Base-by-base conservation (phyloP, 257 asterid species). In the Solanum ossicruentum region DNA sequence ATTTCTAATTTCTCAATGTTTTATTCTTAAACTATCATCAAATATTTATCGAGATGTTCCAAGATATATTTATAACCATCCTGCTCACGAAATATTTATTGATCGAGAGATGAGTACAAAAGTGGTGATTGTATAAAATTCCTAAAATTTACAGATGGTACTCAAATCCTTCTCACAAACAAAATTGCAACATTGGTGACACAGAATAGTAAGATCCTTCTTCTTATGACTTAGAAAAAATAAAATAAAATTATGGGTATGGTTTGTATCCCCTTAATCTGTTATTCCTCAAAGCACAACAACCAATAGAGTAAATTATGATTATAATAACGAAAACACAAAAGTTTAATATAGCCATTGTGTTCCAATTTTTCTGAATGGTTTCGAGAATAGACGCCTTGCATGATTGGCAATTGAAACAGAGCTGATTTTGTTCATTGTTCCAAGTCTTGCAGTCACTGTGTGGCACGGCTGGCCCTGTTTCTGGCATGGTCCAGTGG, bases 271-370 rank as follows among this genome's bases (percentile, higher is more conserved):
- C 75, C 32, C 69, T 83, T 69, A n/a, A 15, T 39, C 83, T 55
- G 84, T 88, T 92, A 87, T 88, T 90, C 60, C 91, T 89, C 9
- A 95, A 89, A 23, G 98, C 97, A 80, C 96, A 94, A 73, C 98
- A 93, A 12, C 97, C 98, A 26, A 89, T 47, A 0, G 94, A 88
- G 87, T 91, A 94, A 15, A 92, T 85, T 4, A 90, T 12, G 21
- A 84, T 83, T 21, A 93, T 84, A 10, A 88, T 3, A 15, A 86
- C 13, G 7, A 91, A 83, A 54, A 91, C 18, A 88, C 85, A 57
- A 2, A 85, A 1, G 83, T 91, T 92, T 82, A 87, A 26, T 51
- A 90, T 43, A 0, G 96, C 89, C 85, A 93, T 18, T 6, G 86
- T 83, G 79, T 61, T 90, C 98, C 98, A 94, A 63, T 92, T 91